A percentile compares a stretch with the other conserved stretches of the same genome.
phyloP scores from a whole-genome alignment of 495 filamentous ascomycete genomes.

The Elasticomyces elasticus region DNA sequence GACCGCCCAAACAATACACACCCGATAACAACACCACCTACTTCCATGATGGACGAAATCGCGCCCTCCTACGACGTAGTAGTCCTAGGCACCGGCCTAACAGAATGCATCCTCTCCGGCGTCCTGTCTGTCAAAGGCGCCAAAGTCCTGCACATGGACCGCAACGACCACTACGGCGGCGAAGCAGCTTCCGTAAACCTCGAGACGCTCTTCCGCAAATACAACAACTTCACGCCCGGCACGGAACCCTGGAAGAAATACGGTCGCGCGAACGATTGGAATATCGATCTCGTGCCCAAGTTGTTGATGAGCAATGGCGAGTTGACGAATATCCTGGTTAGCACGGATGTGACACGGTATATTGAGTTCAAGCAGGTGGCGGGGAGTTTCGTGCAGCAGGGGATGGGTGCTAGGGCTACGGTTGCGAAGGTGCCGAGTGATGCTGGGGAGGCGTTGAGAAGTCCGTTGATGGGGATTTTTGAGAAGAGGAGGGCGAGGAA shows the following conservation, averaged over 20 bases:
- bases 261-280: constrained; percentile 95
- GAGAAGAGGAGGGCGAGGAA: constrained; percentile 95
- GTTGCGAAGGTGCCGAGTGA: constrained; percentile 96
- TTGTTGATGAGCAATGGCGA: constrained; percentile 97
- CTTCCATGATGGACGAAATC: constrained; percentile 77
- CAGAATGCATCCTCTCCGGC: constrained; percentile 96
- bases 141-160: constrained; percentile 97
- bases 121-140: constrained; percentile 97
- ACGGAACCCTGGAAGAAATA: constrained; percentile 98
- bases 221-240: constrained; percentile 67
- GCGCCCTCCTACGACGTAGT: constrained; percentile 95
- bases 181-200: constrained; percentile 93
- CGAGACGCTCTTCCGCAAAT: constrained; percentile 93
- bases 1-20: constrained; percentile 1
- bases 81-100: constrained; percentile 94
- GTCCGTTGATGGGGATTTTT: constrained; percentile 90
- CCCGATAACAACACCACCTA: background rate
- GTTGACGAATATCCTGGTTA: constrained; percentile 93
- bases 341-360: constrained; percentile 93
- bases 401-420: constrained; percentile 65
- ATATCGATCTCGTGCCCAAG: constrained; percentile 97
- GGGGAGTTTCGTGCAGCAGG: constrained; percentile 93
- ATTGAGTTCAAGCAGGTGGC: constrained; percentile 98
- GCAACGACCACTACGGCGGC: constrained; percentile 99
- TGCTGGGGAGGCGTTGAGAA: constrained; percentile 79